Percentiles rank a stretch among this genome's conserved stretches.
phyloP scores from a whole-genome alignment of 768 basidiomycete genomes.

The Leccinum barrowsii region DNA sequence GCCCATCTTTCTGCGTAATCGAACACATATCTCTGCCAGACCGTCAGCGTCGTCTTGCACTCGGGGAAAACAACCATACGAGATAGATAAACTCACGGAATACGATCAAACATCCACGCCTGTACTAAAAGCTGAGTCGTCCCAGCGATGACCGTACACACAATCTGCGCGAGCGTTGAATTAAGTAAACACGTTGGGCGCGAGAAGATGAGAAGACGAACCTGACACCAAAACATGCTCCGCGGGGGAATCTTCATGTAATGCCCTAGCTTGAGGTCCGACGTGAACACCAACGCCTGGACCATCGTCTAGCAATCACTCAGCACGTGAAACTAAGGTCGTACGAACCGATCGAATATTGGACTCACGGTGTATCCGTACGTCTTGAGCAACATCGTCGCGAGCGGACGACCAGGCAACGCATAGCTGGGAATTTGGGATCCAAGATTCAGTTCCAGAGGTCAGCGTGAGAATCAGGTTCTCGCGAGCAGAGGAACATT shows the following conservation, averaged over 20 bases:
- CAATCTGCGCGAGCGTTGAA: constrained; percentile 35
- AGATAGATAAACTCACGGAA: constrained; percentile 39
- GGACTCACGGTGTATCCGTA: constrained; percentile 59
- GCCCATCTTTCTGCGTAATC: constrained; percentile 39
- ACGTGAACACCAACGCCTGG: constrained; percentile 60
- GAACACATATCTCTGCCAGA: constrained; percentile 46
- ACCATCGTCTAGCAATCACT: constrained; percentile 26
- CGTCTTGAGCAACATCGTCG: constrained; percentile 86
- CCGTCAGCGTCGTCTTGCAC: neutral
- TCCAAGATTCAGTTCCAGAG: neutral
- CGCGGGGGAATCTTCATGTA: constrained; percentile 62
- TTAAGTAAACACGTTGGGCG: no score
- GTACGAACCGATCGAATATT: neutral
- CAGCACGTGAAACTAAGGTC: neutral
- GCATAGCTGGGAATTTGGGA: constrained; percentile 40
- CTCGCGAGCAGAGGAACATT: neutral
- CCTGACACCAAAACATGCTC: constrained; percentile 69
- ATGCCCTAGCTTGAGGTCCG: constrained; percentile 79
- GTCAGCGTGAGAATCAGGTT: neutral
- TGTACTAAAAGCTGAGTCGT: constrained; percentile 76
- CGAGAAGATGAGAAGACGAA: constrained; percentile 19
- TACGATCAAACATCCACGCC: constrained; percentile 62
- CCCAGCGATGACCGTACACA: constrained; percentile 65
- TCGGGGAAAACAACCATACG: no score
- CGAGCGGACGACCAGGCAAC: constrained; percentile 72